Base-by-base conservation (phyloP, 176 grass and related monocot genomes). In the Avena atlantica region DNA sequence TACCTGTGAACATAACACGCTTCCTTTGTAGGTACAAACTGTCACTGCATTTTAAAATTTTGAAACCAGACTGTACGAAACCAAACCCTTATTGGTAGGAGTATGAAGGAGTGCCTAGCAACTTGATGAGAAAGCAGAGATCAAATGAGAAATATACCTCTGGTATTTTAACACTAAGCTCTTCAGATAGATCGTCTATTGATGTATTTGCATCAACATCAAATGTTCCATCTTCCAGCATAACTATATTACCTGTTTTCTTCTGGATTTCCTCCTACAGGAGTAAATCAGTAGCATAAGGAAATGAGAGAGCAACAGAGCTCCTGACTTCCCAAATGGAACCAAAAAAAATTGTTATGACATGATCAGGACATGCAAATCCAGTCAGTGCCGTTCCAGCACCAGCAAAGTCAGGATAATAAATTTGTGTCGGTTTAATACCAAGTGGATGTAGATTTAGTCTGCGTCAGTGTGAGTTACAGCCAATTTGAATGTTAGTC, bases 161-260 rank as follows among this genome's bases (percentile, higher is more conserved):
- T 70, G 97, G 94, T 87, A 99, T 85, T 96, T 99, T 99, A 67
- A 99, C 87, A 81, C 92, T 89, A 81, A 99, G 83, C 70, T 99
- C 97, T 91, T 94, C 89, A 73, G 94, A 99, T 77, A 99, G 92
- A 53, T 99, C 87, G 34, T 96, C 94, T 78, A 99, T 96, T 9
- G 94, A 96, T 88, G 97, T 96, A 85, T 99, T 99, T 90, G 97
- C 97, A 90, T 99, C 97, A 31, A 99, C 94, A 52, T 94, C 91
- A 89, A 94, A 99, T 74, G 92, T 90, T 86, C 97, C 97, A 81
- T 99, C 97, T 87, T 91, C 91, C 66, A 75, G 87, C 94, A 91
- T 91, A 69, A 99, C 94, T 93, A 99, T 96, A 72, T 93, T 81
- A 62, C 97, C 97, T 78, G 92, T 99, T 94, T 96, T 99, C 85